These are phyloP conservation scores for Paratrimastix pyriformis DNA, from an alignment of 78 protist species.

Conservation along the genomic window DNA sequence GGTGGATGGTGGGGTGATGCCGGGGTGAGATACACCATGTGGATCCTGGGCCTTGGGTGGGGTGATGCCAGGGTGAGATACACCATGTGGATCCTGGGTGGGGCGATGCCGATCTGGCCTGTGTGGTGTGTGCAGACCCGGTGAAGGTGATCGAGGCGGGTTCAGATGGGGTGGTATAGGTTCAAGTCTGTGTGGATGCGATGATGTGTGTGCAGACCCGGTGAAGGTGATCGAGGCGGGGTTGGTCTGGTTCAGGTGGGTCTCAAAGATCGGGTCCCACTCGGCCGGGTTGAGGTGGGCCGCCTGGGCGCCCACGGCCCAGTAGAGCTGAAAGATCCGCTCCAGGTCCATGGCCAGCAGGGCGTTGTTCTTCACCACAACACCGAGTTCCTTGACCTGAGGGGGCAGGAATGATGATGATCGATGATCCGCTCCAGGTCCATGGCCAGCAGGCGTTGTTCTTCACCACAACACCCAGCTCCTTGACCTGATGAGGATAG, in stretches of 20 bases:
- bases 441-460: slow-evolving; percentile 40
- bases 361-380: slow-evolving; percentile 43
- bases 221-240: slow-evolving; percentile 29
- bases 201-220: slow-evolving; percentile 5
- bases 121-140: slow-evolving; percentile 7
- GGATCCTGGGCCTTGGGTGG: too few species aligned
- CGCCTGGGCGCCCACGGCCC: too few species aligned
- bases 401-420: too few species aligned
- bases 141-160: slow-evolving; percentile 29
- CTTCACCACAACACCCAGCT: slow-evolving; percentile 54
- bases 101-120: not conserved
- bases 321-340: slow-evolving; percentile 42
- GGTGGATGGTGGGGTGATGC: not conserved
- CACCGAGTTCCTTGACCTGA: slow-evolving; percentile 75
- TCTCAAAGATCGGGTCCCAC: too few species aligned
- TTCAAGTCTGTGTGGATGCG: not conserved
- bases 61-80: too few species aligned
- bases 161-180: not conserved
- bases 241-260: not conserved
- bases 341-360: slow-evolving; percentile 39
- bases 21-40: too few species aligned
- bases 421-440: slow-evolving; percentile 49
- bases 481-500: too few species aligned
- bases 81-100: too few species aligned
- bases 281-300: too few species aligned